Base-by-base conservation (phyloP, 139 green algal species). In the Chlamydomonas schloesseri region DNA sequence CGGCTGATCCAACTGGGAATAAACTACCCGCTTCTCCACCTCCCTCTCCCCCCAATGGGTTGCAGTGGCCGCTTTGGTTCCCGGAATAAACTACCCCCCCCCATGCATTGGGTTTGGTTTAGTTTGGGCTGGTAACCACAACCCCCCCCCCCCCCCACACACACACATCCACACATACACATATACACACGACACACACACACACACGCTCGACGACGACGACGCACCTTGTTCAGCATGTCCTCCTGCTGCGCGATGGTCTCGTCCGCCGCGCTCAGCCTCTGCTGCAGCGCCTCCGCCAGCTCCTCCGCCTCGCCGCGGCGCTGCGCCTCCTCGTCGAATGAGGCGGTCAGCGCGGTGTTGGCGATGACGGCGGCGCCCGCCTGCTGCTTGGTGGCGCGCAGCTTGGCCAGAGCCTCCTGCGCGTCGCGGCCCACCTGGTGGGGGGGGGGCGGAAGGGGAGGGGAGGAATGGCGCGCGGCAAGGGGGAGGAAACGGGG, bases 401-500 rank as follows among this genome's bases (percentile, higher is more conserved):
- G 65, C 20, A 83, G 33, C 55, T 50, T 37, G 28, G 73, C 47
- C 47, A 88, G 83, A 28, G 75, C 78, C 15, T 84, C 73, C 77
- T 84, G 33, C 28, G 88, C 88, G 65, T 91, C 84, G 23, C 28
- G 21, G 80, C 88, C 88, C n/a, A 91, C 84, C 88, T 91, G 84
- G 2, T 18, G 65, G 15, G 33, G 68, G 13, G 18, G 65, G n/a
- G 1, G 11, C n/a, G 5, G 65, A 21, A 2, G n/a, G 4, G 31
- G 65, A 11, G 14, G 65, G 3, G 42, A 10, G 21, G 58, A 28
- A 34, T 28, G 20, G 34, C 33, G 31, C 23, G 60, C 3, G 57
- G 50, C 34, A 31, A 31, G 28, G 73, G 1, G 28, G 3, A 62
- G 70, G n/a, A n/a, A n/a, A n/a, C n/a, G n/a, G 70, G 33, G 36